Conservation (phyloP, 192 early-diverging fungal genomes). For the Gonapodya sp. region DNA sequence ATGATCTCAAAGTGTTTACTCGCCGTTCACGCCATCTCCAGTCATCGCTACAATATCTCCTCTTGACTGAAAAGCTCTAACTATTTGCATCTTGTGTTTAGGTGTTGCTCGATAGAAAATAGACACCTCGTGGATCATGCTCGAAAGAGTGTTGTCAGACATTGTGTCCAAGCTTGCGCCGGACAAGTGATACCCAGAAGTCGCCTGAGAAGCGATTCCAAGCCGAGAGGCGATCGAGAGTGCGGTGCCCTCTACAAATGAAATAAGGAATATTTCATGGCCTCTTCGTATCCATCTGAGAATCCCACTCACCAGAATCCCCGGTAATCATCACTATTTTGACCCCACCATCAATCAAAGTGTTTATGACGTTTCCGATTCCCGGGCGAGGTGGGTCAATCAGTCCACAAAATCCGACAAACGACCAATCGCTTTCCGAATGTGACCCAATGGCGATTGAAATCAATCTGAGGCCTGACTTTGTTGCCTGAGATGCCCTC, state of each 20-base stretch:
- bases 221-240: constrained; percentile 77
- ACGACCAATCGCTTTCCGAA: constrained; percentile 40
- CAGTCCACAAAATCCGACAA: constrained; percentile 81
- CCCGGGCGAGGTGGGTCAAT: constrained; percentile 83
- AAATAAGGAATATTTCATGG: neutral
- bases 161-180: constrained; percentile 32
- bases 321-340: constrained; percentile 97
- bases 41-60: constrained; percentile 92
- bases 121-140: constrained; percentile 26
- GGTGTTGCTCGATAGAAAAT: constrained; percentile 64
- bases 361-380: constrained; percentile 62
- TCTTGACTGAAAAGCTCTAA: constrained; percentile 73
- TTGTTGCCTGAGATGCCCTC: constrained; percentile 58
- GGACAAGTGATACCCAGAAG: constrained; percentile 23
- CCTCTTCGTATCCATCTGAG: neutral
- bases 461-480: constrained; percentile 77
- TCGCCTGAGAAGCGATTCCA: constrained; percentile 51
- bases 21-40: constrained; percentile 60
- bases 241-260: constrained; percentile 64
- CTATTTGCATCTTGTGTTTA: constrained; percentile 87
- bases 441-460: constrained; percentile 62
- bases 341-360: constrained; percentile 67
- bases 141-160: constrained; percentile 23
- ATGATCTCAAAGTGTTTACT: neutral
- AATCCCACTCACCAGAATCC: constrained; percentile 53